Base-by-base conservation (phyloP, 495 filamentous ascomycete species). In the Parachaetomium inaequale region DNA sequence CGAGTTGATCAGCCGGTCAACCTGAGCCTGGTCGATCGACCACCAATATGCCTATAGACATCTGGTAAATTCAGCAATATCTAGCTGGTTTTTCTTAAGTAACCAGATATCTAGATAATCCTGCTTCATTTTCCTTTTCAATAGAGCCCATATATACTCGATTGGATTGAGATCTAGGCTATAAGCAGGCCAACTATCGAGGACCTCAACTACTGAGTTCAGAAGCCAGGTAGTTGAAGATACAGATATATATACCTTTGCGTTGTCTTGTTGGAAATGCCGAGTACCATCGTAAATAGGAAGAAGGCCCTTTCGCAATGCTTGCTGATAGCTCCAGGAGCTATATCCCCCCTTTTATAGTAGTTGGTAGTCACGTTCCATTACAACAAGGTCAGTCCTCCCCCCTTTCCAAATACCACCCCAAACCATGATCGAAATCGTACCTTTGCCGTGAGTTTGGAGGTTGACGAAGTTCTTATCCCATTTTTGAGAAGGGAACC, bases 221-320 rank as follows among this genome's bases (percentile, higher is more conserved):
- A 32, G 50, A 28, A 53, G 50, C 50, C 14, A 53, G 28, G 34
- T 8, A 3, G 28, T 36, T 12, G 50, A 34, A 19, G 50, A 53
- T 53, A 1, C 7, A 5, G 28, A 53, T n/a, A 15, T 36, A 25
- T 25, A 12, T 14, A 47, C 21, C 43, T 25, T 21, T 3, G 17
- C 43, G 43, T 47, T 47, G 19, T 53, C 29, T 21, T 53, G 50
- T 14, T 53, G 29, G 50, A 53, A 53, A 36, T 36, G 50, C 50
- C 50, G 11, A 8, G 28, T 36, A 34, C 29, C 29, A 28, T 53
- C 17, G 28, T 53, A 53, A 36, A 34, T 19, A 3, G 50, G 50
- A 36, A 34, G 28, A 53, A 36, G 50, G 12, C 50, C 47, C 15
- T 51, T 4, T 25, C 4, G 4, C 6, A 49, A 25, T 23, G 23